These are phyloP conservation scores for Leptosphaerulina australis DNA, from an alignment of 2,329 filamentous ascomycete species.

Conservation along the genomic window DNA sequence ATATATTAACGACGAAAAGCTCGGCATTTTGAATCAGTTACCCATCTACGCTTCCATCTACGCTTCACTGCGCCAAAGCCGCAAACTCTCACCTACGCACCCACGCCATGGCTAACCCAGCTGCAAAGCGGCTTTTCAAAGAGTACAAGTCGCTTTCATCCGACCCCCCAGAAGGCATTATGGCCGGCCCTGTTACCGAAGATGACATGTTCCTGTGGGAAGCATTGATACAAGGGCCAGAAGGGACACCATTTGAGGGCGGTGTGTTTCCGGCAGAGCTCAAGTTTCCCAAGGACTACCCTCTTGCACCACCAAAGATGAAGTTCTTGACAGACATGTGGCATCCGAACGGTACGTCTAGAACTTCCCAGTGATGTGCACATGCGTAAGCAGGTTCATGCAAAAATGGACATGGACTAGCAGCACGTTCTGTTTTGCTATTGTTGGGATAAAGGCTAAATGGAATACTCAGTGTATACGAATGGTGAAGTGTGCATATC, in stretches of 20 bases:
- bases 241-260: conserved; percentile 94
- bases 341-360: conserved; percentile 78
- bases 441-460: background rate
- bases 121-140: conserved; percentile 82
- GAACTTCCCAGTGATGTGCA: too few relatives aligned
- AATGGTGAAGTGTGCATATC: conserved; percentile 93
- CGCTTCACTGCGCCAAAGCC: background rate
- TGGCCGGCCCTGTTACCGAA: conserved; percentile 88
- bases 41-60: background rate
- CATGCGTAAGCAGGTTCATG: too few relatives aligned
- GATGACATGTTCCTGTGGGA: conserved; percentile 98
- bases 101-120: conserved; percentile 58
- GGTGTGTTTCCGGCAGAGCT: conserved; percentile 90
- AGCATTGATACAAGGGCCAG: conserved; percentile 91
- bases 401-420: too few relatives aligned
- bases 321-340: conserved; percentile 86
- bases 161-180: conserved; percentile 97
- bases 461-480: conserved; percentile 68
- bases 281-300: conserved; percentile 83
- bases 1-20: too few relatives aligned
- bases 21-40: too few relatives aligned
- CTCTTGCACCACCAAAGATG: conserved; percentile 84
- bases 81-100: background rate
- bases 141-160: conserved; percentile 95
- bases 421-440: too few relatives aligned